Conservation (phyloP, 2,329 filamentous ascomycete genomes). For the Colletotrichum lupini region DNA sequence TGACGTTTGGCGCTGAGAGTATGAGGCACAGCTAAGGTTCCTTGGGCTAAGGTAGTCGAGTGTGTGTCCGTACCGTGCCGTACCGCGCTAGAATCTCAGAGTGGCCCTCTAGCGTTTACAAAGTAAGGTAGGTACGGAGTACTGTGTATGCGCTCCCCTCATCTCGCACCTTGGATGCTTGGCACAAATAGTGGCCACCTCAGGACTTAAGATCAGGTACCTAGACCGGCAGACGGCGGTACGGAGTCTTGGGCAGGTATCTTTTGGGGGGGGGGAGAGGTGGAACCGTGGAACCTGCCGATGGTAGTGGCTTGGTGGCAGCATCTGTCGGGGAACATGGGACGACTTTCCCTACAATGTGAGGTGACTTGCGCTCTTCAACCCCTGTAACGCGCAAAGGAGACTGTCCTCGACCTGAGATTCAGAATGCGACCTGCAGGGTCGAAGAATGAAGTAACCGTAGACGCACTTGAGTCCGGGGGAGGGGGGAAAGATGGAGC, state of each 20-base stretch:
- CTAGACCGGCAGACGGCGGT: background rate
- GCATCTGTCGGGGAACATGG: conserved; percentile 24
- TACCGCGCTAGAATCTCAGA: background rate
- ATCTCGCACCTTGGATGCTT: background rate
- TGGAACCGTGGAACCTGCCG: conserved; percentile 15
- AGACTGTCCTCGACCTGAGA: background rate
- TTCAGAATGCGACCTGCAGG: background rate
- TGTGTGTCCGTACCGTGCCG: background rate
- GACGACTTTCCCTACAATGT: conserved; percentile 23
- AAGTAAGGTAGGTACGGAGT: too few relatives aligned
- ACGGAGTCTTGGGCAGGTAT: background rate
- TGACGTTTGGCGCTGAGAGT: background rate
- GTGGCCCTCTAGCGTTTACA: background rate
- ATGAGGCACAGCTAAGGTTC: background rate
- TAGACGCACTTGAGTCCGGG: background rate
- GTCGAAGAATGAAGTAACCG: background rate
- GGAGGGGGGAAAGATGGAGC: background rate
- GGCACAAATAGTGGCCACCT: background rate
- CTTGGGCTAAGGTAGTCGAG: background rate
- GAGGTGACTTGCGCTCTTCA: background rate
- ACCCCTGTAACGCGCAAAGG: conserved; percentile 1
- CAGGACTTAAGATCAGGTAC: background rate
- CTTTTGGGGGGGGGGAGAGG: background rate
- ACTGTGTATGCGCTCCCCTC: background rate
- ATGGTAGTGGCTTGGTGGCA: conserved; percentile 23